A percentile compares a stretch with the other conserved stretches of the same genome.
phyloP scores from a whole-genome alignment of 2,329 filamentous ascomycete species.

The Rutstroemia sp. region DNA sequence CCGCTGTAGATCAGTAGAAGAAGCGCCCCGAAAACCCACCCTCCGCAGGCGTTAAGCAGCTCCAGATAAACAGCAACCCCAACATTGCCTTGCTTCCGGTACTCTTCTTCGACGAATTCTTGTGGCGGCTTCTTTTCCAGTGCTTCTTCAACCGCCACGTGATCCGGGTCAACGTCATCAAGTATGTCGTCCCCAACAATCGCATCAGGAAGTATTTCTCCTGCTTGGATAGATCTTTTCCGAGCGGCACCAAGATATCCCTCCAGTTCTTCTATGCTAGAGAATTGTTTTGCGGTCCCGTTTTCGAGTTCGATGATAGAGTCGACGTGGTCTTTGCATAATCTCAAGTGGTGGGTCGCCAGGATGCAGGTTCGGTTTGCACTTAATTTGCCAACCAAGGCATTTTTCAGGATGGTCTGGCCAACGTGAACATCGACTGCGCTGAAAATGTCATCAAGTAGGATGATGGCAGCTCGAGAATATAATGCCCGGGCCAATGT shows the following conservation, averaged over 20 bases:
- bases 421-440: constrained; percentile 73
- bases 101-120: constrained; percentile 8
- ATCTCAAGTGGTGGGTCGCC: constrained; percentile 69
- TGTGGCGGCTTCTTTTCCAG: background rate
- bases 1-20: constrained; percentile 2
- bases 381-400: constrained; percentile 61
- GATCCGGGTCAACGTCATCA: background rate
- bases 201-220: too few relatives aligned
- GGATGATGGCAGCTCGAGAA: constrained; percentile 63
- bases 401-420: constrained; percentile 68
- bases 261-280: constrained; percentile 6
- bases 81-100: constrained; percentile 7
- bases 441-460: constrained; percentile 80
- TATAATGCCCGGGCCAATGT: constrained; percentile 73
- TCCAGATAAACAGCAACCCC: constrained; percentile 3
- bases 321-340: constrained; percentile 59
- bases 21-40: background rate
- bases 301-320: constrained; percentile 55
- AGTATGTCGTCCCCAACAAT: too few relatives aligned
- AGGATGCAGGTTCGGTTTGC: constrained; percentile 63
- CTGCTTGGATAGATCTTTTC: background rate
- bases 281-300: constrained; percentile 5
- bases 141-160: background rate
- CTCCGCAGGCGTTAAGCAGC: constrained; percentile 7
- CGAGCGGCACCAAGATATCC: constrained; percentile 5